Evolutionary conservation across 495 filamentous ascomycete genomes (phyloP).

Genomic region (Daldinia concentrica): DNA sequence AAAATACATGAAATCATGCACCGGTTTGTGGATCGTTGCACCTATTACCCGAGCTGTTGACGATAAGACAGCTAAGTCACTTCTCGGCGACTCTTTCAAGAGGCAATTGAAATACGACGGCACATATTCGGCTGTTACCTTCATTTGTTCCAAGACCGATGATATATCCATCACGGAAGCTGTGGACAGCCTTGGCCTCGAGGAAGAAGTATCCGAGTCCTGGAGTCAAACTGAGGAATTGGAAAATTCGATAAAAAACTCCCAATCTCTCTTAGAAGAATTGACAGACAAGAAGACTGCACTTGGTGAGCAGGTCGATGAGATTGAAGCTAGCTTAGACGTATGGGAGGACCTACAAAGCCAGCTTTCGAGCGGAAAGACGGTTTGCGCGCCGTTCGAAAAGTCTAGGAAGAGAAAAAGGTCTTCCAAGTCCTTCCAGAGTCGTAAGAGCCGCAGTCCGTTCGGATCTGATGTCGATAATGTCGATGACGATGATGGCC

Average conservation of each 20-base stretch:
- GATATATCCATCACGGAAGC: conserved; percentile 62
- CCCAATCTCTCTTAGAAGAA: conserved; percentile 51
- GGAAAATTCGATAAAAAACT: conserved; percentile 39
- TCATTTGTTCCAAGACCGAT: conserved; percentile 77
- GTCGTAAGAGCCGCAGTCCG: conserved; percentile 38
- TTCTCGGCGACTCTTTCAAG: conserved; percentile 70
- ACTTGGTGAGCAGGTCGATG: conserved; percentile 48
- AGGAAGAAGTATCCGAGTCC: conserved; percentile 53
- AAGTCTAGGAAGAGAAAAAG: conserved; percentile 47
- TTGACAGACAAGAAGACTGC: neutral
- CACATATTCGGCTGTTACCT: conserved; percentile 63
- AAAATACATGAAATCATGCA: conserved; percentile 68
- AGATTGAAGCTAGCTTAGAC: conserved; percentile 48
- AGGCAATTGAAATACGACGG: conserved; percentile 73
- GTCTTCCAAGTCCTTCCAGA: conserved; percentile 19
- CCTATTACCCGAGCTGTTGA: conserved; percentile 73
- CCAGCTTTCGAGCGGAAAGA: conserved; percentile 57
- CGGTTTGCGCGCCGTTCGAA: conserved; percentile 57
- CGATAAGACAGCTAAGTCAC: conserved; percentile 68
- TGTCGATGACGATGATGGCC: conserved; percentile 18
- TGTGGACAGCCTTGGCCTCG: conserved; percentile 50
- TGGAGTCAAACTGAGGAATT: conserved; percentile 33
- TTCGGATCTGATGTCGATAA: conserved; percentile 9
- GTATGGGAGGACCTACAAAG: conserved; percentile 59
- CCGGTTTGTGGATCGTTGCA: conserved; percentile 68